A percentile compares a stretch with the other conserved stretches of the same genome.
Conservation (phyloP, 208 protist species). For the Vickermania ingenoplastis region DNA sequence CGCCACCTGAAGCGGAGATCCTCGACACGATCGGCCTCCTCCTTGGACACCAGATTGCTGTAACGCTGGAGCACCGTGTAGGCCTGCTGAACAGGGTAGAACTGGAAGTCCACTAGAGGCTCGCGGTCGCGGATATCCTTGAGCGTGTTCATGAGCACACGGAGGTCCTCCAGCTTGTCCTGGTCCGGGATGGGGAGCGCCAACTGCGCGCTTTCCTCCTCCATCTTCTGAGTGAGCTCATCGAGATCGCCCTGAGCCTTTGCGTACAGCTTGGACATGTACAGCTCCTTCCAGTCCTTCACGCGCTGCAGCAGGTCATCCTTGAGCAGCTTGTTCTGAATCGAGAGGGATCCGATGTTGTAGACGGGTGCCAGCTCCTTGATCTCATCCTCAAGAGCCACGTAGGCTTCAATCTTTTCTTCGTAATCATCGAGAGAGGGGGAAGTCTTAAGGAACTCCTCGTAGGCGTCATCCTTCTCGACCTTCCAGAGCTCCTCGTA, state of each 20-base stretch:
- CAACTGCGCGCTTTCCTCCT: constrained; percentile 86
- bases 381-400: constrained; percentile 88
- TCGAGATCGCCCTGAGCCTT: constrained; percentile 86
- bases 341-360: constrained; percentile 88
- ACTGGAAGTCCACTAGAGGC: constrained; percentile 88
- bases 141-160: constrained; percentile 90
- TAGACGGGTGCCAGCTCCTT: constrained; percentile 64
- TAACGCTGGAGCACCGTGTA: constrained; percentile 91
- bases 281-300: constrained; percentile 92
- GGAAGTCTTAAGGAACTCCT: constrained; percentile 69
- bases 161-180: constrained; percentile 91
- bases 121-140: constrained; percentile 88
- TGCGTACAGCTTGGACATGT: constrained; percentile 90
- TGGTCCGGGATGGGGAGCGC: constrained; percentile 88
- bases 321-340: constrained; percentile 93
- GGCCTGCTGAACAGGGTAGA: constrained; percentile 90
- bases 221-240: constrained; percentile 88
- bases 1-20: constrained; percentile 91
- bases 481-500: constrained; percentile 94
- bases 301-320: constrained; percentile 81
- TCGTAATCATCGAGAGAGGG: constrained; percentile 92
- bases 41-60: constrained; percentile 90
- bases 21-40: constrained; percentile 92
- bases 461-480: constrained; percentile 91
- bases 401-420: constrained; percentile 82